Evolutionary conservation across 2,329 filamentous ascomycete genomes (phyloP).

Genomic region (Dactylellina parvicollis): DNA sequence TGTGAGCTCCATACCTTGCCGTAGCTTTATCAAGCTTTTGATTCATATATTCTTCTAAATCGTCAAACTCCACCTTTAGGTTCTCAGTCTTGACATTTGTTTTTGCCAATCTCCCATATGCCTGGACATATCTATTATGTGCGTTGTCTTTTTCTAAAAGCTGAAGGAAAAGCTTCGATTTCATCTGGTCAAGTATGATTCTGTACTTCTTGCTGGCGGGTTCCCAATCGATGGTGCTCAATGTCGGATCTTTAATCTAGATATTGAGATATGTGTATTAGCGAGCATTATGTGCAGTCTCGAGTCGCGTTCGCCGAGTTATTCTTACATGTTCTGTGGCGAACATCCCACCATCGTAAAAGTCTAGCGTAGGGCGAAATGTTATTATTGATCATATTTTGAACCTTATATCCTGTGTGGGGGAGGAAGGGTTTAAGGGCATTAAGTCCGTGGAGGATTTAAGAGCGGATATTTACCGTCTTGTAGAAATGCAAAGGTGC

Average conservation of each 20-base stretch:
- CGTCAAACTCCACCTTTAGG: neutral
- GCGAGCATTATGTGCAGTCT: no score
- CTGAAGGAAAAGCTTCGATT: conserved; percentile 2
- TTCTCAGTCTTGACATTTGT: neutral
- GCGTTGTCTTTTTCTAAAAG: neutral
- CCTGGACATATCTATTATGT: neutral
- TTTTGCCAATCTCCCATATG: neutral
- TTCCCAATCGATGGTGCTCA: no score
- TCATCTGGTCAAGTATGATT: conserved; percentile 10
- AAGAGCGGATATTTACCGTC: conserved; percentile 6
- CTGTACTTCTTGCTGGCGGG: conserved; percentile 2
- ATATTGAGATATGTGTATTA: neutral
- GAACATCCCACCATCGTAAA: conserved; percentile 14
- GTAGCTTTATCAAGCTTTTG: neutral
- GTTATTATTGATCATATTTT: neutral
- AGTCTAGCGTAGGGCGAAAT: neutral
- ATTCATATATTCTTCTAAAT: neutral
- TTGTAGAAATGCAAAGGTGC: neutral
- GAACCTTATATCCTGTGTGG: no score
- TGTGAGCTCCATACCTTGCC: neutral
- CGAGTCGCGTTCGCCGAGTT: no score
- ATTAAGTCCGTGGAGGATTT: no score
- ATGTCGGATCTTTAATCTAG: neutral
- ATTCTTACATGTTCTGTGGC: no score
- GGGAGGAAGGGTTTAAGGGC: no score